Conservation (phyloP, 78 protist species). For the Cavenderia fasciculata region DNA sequence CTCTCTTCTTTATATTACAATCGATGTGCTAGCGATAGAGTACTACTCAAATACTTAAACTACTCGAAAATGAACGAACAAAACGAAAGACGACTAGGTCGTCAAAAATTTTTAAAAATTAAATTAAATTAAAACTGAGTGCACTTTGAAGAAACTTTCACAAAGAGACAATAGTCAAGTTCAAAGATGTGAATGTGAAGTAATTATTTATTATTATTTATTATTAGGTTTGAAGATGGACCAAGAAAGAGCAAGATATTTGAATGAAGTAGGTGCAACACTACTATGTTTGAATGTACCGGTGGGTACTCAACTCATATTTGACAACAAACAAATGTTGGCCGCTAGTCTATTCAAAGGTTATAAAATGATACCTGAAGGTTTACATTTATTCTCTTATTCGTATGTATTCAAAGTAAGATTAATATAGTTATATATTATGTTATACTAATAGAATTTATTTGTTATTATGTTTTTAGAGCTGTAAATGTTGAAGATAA, state of each 20-base stretch:
- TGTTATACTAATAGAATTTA: too few relatives aligned
- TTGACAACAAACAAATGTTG: conserved; percentile 13
- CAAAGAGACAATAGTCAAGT: background rate
- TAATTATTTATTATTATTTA: background rate
- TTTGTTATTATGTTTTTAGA: too few relatives aligned
- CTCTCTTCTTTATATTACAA: background rate
- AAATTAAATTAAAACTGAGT: too few relatives aligned
- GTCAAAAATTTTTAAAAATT: too few relatives aligned
- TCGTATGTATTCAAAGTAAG: background rate
- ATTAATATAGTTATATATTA: too few relatives aligned
- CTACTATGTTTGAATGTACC: conserved; percentile 57
- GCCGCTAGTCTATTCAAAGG: conserved; percentile 56
- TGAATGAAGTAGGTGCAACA: conserved; percentile 9
- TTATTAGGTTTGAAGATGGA: background rate
- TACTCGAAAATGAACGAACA: too few relatives aligned
- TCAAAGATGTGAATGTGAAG: background rate
- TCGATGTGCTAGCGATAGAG: too few relatives aligned
- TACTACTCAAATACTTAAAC: too few relatives aligned
- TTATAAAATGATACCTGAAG: conserved; percentile 65
- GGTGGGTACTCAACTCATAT: conserved; percentile 23
- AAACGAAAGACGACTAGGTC: too few relatives aligned
- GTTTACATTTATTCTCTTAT: conserved; percentile 50
- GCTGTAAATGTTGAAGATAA: too few relatives aligned
- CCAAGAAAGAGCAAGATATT: conserved; percentile 28
- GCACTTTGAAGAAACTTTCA: too few relatives aligned